Base-by-base conservation (phyloP, 2,329 filamentous ascomycete species). In the Xylaria arbuscula region DNA sequence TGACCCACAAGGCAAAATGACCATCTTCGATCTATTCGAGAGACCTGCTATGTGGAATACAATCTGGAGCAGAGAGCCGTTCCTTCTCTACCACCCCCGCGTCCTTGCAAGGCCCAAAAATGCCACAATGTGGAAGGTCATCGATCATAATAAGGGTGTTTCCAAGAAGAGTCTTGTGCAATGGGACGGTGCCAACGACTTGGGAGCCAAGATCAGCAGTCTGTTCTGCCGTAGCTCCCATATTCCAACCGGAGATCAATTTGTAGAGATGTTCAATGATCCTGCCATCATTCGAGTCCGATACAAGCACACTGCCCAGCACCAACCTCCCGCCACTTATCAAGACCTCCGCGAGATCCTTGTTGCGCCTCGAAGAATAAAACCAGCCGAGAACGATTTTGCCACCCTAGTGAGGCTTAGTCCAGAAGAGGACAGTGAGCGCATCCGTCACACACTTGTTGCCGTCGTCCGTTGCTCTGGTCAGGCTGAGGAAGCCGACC, bases 281-380 rank as follows among this genome's bases (percentile, higher is more conserved):
- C 61, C 53, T 7, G 61, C 51, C 8, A 56, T 64, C 53, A 64
- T 64, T 28, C 61, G 53, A 24, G 53, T 64, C 28, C 40, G 42
- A 50, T 64, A 64, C 53, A 7, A 50, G 32, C 61, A 64, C 8
- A 32, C 51, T 4, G 10, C 50, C 38, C 5, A 28, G 17, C 3
- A 1, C 15, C n/a, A 40, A 22, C 2, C 28, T 9, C 53, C 53
- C 1, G 54, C 42, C 10, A 64, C 40, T 1, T 57, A 64, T 9
- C 5, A 38, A 28, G 40, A 64, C n/a, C 51, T 64, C 2, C 51
- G 50, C 19, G 38, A 56, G 53, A 58, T 64, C 32, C n/a, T 40
- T 9, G 28, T 64, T 10, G 24, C 9, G 3, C 36, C 24, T 11
- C 22, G 47, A 7, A 38, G 50, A 45, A 11, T 24, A 1, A 62